Base-by-base conservation (phyloP, 805 yeast species). In the Sugiyamaella smithiae region DNA sequence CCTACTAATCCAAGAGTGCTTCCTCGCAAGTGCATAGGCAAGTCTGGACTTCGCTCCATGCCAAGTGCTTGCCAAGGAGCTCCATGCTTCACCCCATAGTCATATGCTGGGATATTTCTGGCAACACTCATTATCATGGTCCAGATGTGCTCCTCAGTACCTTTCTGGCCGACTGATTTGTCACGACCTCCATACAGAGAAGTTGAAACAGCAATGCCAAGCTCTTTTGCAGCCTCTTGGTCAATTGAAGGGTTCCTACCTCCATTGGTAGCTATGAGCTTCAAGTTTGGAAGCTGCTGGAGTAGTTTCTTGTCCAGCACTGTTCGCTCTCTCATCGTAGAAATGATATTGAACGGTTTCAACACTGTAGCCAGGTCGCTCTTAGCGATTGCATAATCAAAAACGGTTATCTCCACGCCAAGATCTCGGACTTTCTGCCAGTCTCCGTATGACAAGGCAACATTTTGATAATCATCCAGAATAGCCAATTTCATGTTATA, bases 81-180 rank as follows among this genome's bases (percentile, higher is more conserved):
- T 11, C 50, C 22, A 46, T 45, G 20, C 32, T 43, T 17, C 19
- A 45, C 49, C 24, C 46, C 42, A 41, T 46, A 22, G 46, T 49
- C 50, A 25, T 53, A 49, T 2, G 53, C 49, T 16, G 55, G 56
- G 32, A 53, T 45, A 33, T 55, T 51, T 16, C 51, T 31, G 17
- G 58, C 56, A 1, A 49, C 9, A 7, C 44, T 50, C 22, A 54
- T 26, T 14, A 57, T 53, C 32, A 55, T 19, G 16, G 60, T 51
- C 60, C 60, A 57, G 32, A 51, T 51, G 22, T 51, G 53, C 45
- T 57, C 57, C n/a, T 43, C 42, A 2, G 60, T 57, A 12, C 55
- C 47, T 5, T 48, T 29, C 6, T 50, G 49, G 14, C 56, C 59
- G 20, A 40, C n/a, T 14, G 6, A 14, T n/a, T 9, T 9, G 7